phyloP scores from a whole-genome alignment of 805 yeast species.

The Lipomyces yamanashiensis region DNA sequence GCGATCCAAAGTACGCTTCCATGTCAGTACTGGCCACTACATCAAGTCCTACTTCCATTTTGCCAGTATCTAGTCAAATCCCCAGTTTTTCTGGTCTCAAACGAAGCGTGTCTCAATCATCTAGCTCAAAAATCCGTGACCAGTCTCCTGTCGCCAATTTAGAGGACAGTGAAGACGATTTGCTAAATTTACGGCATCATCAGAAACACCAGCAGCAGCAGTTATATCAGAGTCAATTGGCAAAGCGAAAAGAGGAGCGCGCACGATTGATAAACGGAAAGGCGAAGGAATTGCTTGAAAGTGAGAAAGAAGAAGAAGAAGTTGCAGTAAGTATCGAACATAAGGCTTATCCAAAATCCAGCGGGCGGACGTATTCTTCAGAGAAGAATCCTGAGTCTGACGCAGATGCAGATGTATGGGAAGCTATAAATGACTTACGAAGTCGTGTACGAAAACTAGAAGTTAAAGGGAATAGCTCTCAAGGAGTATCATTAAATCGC shows the following conservation, averaged over 20 bases:
- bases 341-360: not conserved
- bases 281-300: not conserved
- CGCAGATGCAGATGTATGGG: conserved; percentile 11
- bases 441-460: conserved; percentile 8
- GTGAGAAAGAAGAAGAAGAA: conserved; percentile 1
- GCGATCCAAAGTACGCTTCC: conserved; percentile 1
- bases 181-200: conserved; percentile 5
- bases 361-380: conserved; percentile 11
- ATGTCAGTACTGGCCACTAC: not conserved
- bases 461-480: not conserved
- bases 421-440: conserved; percentile 22
- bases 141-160: not conserved
- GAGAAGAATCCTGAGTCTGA: conserved; percentile 2
- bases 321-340: not conserved
- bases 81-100: conserved; percentile 1
- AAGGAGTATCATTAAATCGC: not conserved
- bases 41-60: not conserved
- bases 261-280: not conserved
- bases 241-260: not conserved
- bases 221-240: not conserved
- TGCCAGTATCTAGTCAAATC: conserved; percentile 2
- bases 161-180: not conserved
- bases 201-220: conserved; percentile 10
- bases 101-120: conserved; percentile 7
- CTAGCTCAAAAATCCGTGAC: not conserved